Conservation (phyloP, 345 rosid species). For the Nasturtium officinale region DNA sequence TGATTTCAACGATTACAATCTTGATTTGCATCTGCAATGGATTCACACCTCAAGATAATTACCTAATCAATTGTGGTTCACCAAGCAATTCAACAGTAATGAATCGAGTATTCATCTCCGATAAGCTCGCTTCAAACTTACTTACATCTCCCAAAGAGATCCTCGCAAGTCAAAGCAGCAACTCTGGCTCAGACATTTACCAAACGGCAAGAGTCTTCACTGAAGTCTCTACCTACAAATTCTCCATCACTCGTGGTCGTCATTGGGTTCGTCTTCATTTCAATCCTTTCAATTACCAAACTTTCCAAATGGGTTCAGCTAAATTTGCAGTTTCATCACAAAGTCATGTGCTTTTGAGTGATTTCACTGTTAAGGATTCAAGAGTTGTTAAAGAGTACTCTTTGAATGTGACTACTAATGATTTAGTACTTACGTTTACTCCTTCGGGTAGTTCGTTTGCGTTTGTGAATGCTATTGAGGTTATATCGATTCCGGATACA, state of each 20-base stretch:
- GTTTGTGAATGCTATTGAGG: slow-evolving; percentile 77
- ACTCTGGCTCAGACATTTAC: slow-evolving; percentile 56
- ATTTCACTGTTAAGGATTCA: slow-evolving; percentile 45
- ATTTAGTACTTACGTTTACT: slow-evolving; percentile 61
- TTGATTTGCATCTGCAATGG: slow-evolving; percentile 55
- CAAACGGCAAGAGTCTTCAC: slow-evolving; percentile 76
- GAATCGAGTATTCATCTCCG: slow-evolving; percentile 68
- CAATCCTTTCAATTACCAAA: slow-evolving; percentile 59
- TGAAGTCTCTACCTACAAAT: slow-evolving; percentile 61
- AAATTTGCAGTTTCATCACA: slow-evolving; percentile 65
- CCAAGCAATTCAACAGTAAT: slow-evolving; percentile 52
- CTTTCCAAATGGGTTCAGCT: slow-evolving; percentile 60
- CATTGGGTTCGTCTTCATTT: slow-evolving; percentile 96
- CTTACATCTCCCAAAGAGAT: slow-evolving; percentile 59
- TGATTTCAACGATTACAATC: slow-evolving; percentile 50
- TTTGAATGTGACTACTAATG: slow-evolving; percentile 52
- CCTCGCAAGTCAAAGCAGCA: slow-evolving; percentile 43
- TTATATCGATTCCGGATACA: slow-evolving; percentile 71
- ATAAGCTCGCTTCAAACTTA: slow-evolving; percentile 57
- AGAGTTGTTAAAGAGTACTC: slow-evolving; percentile 71
- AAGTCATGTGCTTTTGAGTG: slow-evolving; percentile 56
- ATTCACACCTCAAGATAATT: slow-evolving; percentile 73
- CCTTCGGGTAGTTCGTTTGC: slow-evolving; percentile 71
- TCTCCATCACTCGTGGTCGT: slow-evolving; percentile 66
- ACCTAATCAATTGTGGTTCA: slow-evolving; percentile 87